These are phyloP conservation scores for Coniochaeta prunicola DNA, from an alignment of 2,329 filamentous ascomycete species.

Conservation along the genomic window DNA sequence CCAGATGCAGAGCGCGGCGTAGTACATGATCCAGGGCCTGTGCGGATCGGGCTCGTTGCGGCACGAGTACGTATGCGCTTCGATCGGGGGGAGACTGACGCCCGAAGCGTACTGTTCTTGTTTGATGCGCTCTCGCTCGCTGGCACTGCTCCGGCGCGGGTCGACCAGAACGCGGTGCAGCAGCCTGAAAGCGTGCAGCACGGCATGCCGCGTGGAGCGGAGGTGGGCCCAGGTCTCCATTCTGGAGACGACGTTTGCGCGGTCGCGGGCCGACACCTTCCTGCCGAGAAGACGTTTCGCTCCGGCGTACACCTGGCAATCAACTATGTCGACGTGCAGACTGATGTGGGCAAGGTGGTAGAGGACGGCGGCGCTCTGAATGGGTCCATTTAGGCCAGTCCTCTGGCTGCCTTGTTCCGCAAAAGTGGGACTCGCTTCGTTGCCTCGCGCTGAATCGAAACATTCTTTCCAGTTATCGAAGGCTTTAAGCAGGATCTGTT, in stretches of 20 bases:
- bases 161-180: constrained; percentile 65
- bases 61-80: constrained; percentile 54
- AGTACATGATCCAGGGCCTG: constrained; percentile 85
- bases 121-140: constrained; percentile 9
- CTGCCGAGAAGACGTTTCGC: constrained; percentile 71
- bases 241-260: constrained; percentile 62
- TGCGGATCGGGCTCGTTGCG: constrained; percentile 76
- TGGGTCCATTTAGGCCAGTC: constrained; percentile 51
- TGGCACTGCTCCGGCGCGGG: constrained; percentile 27
- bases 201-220: constrained; percentile 69
- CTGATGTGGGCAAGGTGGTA: constrained; percentile 87
- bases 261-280: constrained; percentile 69
- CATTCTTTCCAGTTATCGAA: constrained; percentile 85
- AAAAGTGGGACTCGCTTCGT: constrained; percentile 21
- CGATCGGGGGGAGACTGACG: constrained; percentile 20
- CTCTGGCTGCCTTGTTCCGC: constrained; percentile 36
- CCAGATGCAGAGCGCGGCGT: constrained; percentile 80
- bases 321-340: constrained; percentile 80
- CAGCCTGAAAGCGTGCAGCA: constrained; percentile 78
- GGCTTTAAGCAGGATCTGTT: constrained; percentile 65
- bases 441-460: constrained; percentile 63
- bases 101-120: constrained; percentile 11
- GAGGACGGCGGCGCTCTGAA: constrained; percentile 72
- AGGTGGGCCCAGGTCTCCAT: constrained; percentile 76
- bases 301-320: constrained; percentile 83